A percentile compares a stretch with the other conserved stretches of the same genome.
Conservation (phyloP, 805 yeast species). For the Ogataea pini region DNA sequence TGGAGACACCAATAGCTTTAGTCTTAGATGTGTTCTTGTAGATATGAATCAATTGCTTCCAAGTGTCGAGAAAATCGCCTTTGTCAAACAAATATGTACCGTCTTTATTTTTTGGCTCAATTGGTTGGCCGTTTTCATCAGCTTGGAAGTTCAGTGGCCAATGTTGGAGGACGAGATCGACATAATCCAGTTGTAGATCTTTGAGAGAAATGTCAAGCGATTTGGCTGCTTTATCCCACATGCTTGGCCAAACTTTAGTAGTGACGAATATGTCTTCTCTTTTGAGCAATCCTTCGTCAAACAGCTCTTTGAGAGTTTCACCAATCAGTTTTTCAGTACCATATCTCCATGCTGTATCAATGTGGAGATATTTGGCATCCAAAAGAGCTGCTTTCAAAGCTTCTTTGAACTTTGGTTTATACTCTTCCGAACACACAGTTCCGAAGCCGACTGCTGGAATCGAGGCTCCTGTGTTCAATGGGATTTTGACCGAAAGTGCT, state of each 20-base stretch:
- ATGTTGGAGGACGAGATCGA: conserved; percentile 48
- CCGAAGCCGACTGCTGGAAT: conserved; percentile 77
- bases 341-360: conserved; percentile 55
- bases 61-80: conserved; percentile 79
- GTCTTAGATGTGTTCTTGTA: conserved; percentile 53
- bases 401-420: conserved; percentile 16
- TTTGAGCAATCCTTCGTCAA: conserved; percentile 46
- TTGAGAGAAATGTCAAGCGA: conserved; percentile 43
- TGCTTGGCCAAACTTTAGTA: conserved; percentile 66
- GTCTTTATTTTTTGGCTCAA: conserved; percentile 38
- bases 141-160: conserved; percentile 49
- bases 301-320: conserved; percentile 46
- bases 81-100: conserved; percentile 63
- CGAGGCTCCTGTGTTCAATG: conserved; percentile 59
- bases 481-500: conserved; percentile 24
- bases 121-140: conserved; percentile 42
- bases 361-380: conserved; percentile 49
- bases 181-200: conserved; percentile 46
- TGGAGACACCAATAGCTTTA: conserved; percentile 60
- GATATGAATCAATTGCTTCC: conserved; percentile 70
- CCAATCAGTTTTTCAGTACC: conserved; percentile 47
- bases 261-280: conserved; percentile 65
- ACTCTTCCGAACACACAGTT: conserved; percentile 39
- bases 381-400: conserved; percentile 29
- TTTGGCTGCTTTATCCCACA: conserved; percentile 41